Evolutionary conservation across 208 protist species (phyloP), one percentile per base, ranked within the genome.

Genomic region (Endotrypanum monterogeii): DNA sequence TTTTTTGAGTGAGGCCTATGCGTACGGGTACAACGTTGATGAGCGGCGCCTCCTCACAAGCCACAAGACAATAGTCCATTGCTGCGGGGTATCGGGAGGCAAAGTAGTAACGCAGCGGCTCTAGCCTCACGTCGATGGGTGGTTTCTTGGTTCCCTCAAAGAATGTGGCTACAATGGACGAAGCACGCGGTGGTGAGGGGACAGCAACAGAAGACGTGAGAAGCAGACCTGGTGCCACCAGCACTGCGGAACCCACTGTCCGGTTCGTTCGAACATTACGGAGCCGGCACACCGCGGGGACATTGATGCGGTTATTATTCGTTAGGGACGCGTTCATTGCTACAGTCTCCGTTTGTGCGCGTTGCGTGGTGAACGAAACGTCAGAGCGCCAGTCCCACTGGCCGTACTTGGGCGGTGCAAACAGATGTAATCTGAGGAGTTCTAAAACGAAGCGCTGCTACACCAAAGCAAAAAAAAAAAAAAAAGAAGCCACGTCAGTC

Each of bases 41-140:
- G 56, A 98, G 80, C 9, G 80, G 80, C 2, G 74, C 71, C 78
- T 89, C 76, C 32, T 97, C 91, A 74, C 90, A 94, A 5, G 84
- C 85, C n/a, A 98, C 83, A 61, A 98, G 67, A 76, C 90, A 96
- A 88, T 98, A 98, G 61, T 96, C 89, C 84, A 97, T 91, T 80
- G 96, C 87, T 12, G 91, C 89, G 16, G 94, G 94, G 74, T 92
- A 96, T 35, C 78, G 73, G 0, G 90, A 86, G 20, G 84, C 67
- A 66, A 98, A 97, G 71, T 86, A 98, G 67, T 85, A 85, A 52
- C 84, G 70, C 50, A 90, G 63, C 4, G 94, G 94, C 60, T 90
- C 79, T 23, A 98, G 73, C 44, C 71, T 78, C 23, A 88, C 92
- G 35, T 90, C 80, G 1, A 97, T 76, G 1, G 85, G 55, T 12